Evolutionary conservation across 2,329 filamentous ascomycete species (phyloP).

Genomic region (Leptographium lundbergii): DNA sequence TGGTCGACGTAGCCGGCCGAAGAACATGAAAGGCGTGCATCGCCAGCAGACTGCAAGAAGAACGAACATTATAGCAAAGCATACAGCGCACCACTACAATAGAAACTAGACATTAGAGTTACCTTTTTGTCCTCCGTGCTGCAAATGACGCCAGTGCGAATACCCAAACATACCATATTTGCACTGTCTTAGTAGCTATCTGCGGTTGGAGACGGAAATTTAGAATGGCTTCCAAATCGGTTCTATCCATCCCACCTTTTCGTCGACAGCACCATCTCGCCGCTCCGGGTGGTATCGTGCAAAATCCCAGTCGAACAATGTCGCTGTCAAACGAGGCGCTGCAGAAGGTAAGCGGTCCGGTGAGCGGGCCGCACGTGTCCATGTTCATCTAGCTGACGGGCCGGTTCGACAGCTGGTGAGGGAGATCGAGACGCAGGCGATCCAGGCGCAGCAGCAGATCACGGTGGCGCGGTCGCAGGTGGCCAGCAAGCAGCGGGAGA

Average conservation of each 20-base stretch:
- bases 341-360: constrained; percentile 58
- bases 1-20: too few species aligned
- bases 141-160: background rate
- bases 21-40: too few species aligned
- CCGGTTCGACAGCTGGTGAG: constrained; percentile 54
- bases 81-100: background rate
- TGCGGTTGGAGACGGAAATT: background rate
- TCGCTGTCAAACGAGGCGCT: constrained; percentile 88
- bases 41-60: too few species aligned
- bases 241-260: background rate
- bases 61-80: background rate
- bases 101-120: background rate
- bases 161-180: background rate
- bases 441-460: constrained; percentile 86
- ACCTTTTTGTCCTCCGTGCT: background rate
- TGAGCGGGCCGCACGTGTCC: background rate
- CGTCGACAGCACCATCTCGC: background rate
- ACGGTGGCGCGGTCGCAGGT: constrained; percentile 75
- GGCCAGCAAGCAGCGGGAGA: constrained; percentile 72
- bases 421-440: constrained; percentile 86
- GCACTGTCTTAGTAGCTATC: background rate
- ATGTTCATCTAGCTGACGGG: background rate
- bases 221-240: background rate
- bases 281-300: background rate
- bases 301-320: constrained; percentile 37